Conservation (phyloP, 2,329 filamentous ascomycete species). For the Dactylonectria macrodidyma region DNA sequence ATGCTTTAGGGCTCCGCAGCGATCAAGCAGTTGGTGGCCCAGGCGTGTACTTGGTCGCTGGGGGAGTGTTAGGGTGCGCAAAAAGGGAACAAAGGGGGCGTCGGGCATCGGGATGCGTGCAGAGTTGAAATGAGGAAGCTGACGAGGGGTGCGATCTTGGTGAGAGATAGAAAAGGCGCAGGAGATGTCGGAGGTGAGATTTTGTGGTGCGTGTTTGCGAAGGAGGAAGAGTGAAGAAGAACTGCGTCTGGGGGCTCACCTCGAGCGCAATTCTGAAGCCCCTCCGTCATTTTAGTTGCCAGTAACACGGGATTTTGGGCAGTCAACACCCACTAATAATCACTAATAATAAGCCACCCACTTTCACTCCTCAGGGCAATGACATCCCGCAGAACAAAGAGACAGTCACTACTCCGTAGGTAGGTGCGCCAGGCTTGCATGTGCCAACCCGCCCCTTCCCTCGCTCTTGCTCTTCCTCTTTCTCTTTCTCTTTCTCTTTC, state of each 20-base stretch:
- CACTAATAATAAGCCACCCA: not conserved
- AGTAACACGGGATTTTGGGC: slow-evolving; percentile 3
- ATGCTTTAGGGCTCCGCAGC: slow-evolving; percentile 4
- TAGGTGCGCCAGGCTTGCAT: not conserved
- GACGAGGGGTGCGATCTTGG: not conserved
- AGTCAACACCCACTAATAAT: not conserved
- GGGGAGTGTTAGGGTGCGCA: not conserved
- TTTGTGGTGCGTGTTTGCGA: slow-evolving; percentile 2
- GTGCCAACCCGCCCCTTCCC: not conserved
- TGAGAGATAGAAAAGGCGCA: not conserved
- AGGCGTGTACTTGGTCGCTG: not conserved
- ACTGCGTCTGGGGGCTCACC: slow-evolving; percentile 3
- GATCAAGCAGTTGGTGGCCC: not conserved
- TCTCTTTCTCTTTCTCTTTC: not conserved
- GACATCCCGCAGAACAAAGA: not conserved
- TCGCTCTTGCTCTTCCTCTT: not conserved
- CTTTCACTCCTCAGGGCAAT: not conserved
- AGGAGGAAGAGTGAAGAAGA: slow-evolving; percentile 3
- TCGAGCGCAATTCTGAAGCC: not conserved
- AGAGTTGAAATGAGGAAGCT: not conserved
- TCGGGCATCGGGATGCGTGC: not conserved
- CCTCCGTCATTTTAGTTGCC: not conserved
- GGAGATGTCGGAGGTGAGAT: not conserved
- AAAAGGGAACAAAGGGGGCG: no score
- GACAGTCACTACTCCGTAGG: not conserved